A percentile compares a stretch with the other conserved stretches of the same genome.
Evolutionary conservation across 1,139 yeast genomes (phyloP).

Genomic region (Blastobotrys elegans): DNA sequence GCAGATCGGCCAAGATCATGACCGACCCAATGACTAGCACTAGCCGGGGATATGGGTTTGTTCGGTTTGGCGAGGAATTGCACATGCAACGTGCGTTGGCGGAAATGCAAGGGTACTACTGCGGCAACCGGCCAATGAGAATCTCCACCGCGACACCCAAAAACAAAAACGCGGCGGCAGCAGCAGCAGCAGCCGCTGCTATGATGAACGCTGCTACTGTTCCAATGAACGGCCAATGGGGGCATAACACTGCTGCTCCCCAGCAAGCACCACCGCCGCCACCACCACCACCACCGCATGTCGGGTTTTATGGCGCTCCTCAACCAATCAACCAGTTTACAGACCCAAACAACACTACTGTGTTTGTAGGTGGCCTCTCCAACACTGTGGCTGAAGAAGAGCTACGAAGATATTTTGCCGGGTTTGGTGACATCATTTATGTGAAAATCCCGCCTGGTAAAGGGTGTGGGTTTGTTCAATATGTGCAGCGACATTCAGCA

Average conservation of each 20-base stretch:
- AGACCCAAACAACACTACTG: slow-evolving; percentile 85
- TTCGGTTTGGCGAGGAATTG: slow-evolving; percentile 68
- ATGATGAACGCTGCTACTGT: slow-evolving; percentile 3
- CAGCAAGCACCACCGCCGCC: background rate
- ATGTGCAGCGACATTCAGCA: slow-evolving; percentile 71
- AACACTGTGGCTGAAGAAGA: slow-evolving; percentile 73
- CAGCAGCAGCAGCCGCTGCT: slow-evolving; percentile 14
- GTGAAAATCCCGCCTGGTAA: slow-evolving; percentile 89
- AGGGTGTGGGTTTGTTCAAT: slow-evolving; percentile 92
- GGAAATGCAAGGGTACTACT: slow-evolving; percentile 76
- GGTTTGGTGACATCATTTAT: slow-evolving; percentile 79
- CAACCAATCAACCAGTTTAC: slow-evolving; percentile 49
- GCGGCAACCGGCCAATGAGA: slow-evolving; percentile 72
- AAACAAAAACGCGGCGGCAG: slow-evolving; percentile 37
- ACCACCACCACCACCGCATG: slow-evolving; percentile 14
- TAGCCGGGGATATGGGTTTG: slow-evolving; percentile 89
- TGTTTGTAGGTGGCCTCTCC: slow-evolving; percentile 89
- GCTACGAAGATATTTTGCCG: slow-evolving; percentile 65
- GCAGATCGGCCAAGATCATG: slow-evolving; percentile 85
- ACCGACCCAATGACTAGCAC: slow-evolving; percentile 68
- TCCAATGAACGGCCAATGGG: no score
- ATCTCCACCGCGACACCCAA: slow-evolving; percentile 73
- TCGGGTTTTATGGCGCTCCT: slow-evolving; percentile 31
- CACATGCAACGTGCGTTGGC: slow-evolving; percentile 69
- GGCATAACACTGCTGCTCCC: slow-evolving; percentile 13